These are phyloP conservation scores for Nicotiana attenuata DNA, from an alignment of 257 asterid species.

Conservation along the genomic window DNA sequence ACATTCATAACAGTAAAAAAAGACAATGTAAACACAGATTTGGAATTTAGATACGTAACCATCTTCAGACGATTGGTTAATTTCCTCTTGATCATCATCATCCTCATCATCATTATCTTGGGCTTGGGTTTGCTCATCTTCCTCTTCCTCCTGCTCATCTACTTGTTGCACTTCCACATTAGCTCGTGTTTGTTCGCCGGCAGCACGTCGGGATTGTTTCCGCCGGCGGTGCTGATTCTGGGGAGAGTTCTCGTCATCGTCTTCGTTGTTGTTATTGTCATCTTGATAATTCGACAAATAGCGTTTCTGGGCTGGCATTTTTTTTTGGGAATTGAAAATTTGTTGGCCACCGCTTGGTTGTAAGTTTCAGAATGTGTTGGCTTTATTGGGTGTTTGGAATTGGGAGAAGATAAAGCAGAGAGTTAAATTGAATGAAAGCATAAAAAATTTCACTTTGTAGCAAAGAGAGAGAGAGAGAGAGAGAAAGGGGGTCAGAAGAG, in stretches of 20 bases:
- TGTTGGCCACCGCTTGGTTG: not conserved
- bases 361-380: not conserved
- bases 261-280: not conserved
- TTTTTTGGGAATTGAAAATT: not conserved
- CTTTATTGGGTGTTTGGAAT: not conserved
- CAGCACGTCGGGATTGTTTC: constrained; percentile 22
- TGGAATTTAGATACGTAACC: constrained; percentile 14
- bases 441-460: not conserved
- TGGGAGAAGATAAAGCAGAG: not conserved
- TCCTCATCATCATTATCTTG: constrained; percentile 8
- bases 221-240: constrained; percentile 17
- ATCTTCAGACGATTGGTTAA: constrained; percentile 17
- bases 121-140: constrained; percentile 9
- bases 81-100: constrained; percentile 17
- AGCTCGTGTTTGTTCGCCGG: not conserved
- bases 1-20: not conserved
- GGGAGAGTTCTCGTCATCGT: constrained; percentile 13
- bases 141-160: not conserved
- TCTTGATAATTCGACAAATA: constrained; percentile 17
- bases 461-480: not conserved
- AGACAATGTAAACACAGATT: not conserved
- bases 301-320: constrained; percentile 29
- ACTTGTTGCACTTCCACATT: constrained; percentile 1
- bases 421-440: not conserved
- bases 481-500: not conserved